phyloP scores from a whole-genome alignment of 2,329 filamentous ascomycete genomes.

The Ceratocystis alfenasii region DNA sequence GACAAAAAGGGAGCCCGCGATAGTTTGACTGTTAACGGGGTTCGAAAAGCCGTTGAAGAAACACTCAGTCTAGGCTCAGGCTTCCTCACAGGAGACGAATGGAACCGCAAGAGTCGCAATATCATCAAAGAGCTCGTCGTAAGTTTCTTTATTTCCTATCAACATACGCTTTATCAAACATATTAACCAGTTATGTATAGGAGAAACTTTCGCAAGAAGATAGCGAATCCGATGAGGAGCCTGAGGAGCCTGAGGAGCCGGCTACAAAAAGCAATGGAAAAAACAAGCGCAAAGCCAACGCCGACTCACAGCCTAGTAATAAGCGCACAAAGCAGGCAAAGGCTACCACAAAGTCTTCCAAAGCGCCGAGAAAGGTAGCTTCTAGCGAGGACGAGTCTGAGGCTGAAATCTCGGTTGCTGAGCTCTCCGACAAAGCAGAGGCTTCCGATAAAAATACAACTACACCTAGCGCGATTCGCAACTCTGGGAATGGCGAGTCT shows the following conservation, averaged over 20 bases:
- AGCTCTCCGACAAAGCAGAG: neutral
- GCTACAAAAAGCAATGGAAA: neutral
- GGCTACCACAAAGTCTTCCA: neutral
- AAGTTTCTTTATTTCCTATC: conserved; percentile 26
- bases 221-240: conserved; percentile 6
- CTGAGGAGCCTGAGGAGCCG: conserved; percentile 15
- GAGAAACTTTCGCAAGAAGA: conserved; percentile 5
- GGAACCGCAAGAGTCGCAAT: conserved; percentile 48
- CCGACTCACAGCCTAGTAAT: conserved; percentile 22
- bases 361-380: neutral
- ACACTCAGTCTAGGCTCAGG: conserved; percentile 38
- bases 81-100: conserved; percentile 39
- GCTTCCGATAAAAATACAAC: neutral
- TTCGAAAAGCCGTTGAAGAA: conserved; percentile 42
- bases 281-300: conserved; percentile 30
- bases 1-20: conserved; percentile 31
- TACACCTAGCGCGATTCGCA: conserved; percentile 22
- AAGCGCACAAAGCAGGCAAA: conserved; percentile 23
- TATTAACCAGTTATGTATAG: conserved; percentile 8
- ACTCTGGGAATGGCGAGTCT: conserved; percentile 27
- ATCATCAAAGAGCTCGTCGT: conserved; percentile 47
- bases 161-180: neutral
- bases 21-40: conserved; percentile 43
- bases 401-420: conserved; percentile 5
- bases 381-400: conserved; percentile 20